Evolutionary conservation across 2,329 filamentous ascomycete genomes (phyloP), one percentile per base, ranked within the genome.

Genomic region (Ascochyta viciae-villosae): DNA sequence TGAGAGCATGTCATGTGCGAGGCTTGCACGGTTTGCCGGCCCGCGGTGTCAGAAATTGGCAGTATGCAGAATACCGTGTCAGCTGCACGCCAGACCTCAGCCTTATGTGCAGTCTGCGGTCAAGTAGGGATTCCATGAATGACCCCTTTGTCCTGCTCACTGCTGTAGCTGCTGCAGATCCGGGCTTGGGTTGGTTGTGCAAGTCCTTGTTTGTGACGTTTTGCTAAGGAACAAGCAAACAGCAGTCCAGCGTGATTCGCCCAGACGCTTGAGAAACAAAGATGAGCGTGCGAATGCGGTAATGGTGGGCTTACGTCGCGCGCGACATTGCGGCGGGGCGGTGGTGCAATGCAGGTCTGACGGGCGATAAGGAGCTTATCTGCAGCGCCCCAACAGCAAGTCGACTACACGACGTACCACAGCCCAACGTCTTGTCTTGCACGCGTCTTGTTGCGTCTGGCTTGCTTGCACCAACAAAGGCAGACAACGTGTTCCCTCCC

Each of bases 221-320:
- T 19, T 24, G 22, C 6, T 4, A 8, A 13, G 15, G 13, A 38
- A 23, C 35, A 42, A 40, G 47, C 40, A 50, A 41, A 50, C 24
- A 37, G 35, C 6, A 34, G 8, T 22, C 3, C 6, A 4, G 9
- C 2, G 2, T 31, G 13, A 46, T 43, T 54, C 40, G 40, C 37
- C 10, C 15, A 5, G 22, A 34, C 2, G 19, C 19, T 19, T 3
- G 19, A 19, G 19, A 19, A 3, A 19, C 19, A 19, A 19, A 19
- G 19, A 19, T 19, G 13, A n/a, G 13, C 35, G 46, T 37, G 5
- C 1, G 9, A 12, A 22, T 12, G 13, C 10, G 40, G 57, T 62
- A 40, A 62, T 57, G 23, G 39, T 42, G 41, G 52, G 52, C 58
- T 50, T 58, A 65, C 62, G 45, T 59, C 59, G 57, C 48, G 53